Evolutionary conservation across 148 eudicot species (phyloP).

Genomic region (Fagopyrum esculentum): DNA sequence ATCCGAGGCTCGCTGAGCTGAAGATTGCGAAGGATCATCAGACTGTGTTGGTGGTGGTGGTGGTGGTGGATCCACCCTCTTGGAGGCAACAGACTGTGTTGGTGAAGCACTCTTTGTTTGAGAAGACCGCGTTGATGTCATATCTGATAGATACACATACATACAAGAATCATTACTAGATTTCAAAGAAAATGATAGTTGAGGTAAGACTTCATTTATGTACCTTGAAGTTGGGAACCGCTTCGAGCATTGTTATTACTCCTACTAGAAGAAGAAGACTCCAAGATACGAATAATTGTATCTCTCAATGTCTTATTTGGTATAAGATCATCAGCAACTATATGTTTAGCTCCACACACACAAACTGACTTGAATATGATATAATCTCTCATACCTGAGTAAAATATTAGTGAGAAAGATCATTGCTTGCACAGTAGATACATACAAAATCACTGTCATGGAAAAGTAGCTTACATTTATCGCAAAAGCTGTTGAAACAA

Average conservation of each 20-base stretch:
- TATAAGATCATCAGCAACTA: conserved; percentile 56
- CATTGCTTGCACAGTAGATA: conserved; percentile 66
- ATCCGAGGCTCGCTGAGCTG: conserved; percentile 29
- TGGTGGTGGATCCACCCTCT: background rate
- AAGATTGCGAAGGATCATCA: conserved; percentile 58
- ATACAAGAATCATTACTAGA: too few species aligned
- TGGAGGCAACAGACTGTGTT: conserved; percentile 54
- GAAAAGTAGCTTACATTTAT: conserved; percentile 13
- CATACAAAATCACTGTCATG: background rate
- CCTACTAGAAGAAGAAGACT: conserved; percentile 38
- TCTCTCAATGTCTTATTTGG: conserved; percentile 63
- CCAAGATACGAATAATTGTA: conserved; percentile 50
- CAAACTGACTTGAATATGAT: conserved; percentile 46
- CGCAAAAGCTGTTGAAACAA: too few species aligned
- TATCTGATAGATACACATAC: too few species aligned
- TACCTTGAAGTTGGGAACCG: conserved; percentile 42
- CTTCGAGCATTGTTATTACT: conserved; percentile 42
- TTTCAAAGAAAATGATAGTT: too few species aligned
- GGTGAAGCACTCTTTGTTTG: conserved; percentile 48
- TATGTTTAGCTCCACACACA: conserved; percentile 57
- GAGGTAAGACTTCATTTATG: background rate
- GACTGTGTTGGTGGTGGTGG: conserved; percentile 73
- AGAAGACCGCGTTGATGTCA: too few species aligned
- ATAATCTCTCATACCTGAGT: conserved; percentile 54
- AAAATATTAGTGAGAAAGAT: conserved; percentile 16